Conservation (phyloP, 805 yeast genomes). For the Sugiyamaella valdiviana region DNA sequence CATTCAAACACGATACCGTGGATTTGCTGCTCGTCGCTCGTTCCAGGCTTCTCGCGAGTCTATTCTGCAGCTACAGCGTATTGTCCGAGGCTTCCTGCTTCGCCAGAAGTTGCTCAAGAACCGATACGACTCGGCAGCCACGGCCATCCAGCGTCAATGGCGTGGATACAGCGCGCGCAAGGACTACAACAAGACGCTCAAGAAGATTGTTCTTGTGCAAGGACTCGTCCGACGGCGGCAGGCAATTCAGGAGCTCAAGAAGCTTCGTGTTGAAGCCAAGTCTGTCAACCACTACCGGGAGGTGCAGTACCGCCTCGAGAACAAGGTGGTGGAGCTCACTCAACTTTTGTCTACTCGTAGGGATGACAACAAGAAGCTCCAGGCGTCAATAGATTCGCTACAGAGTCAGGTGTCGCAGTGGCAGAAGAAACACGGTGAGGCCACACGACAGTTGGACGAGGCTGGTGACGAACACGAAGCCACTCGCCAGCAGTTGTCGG, state of each 20-base stretch:
- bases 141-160: conserved; percentile 62
- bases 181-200: conserved; percentile 40
- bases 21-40: conserved; percentile 40
- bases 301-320: conserved; percentile 87
- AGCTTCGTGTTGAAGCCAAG: conserved; percentile 79
- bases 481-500: conserved; percentile 14
- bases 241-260: conserved; percentile 60
- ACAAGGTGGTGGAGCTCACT: conserved; percentile 94
- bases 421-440: conserved; percentile 26
- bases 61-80: conserved; percentile 52
- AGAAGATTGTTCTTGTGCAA: conserved; percentile 67
- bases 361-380: conserved; percentile 71
- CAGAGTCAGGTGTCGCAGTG: conserved; percentile 27
- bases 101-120: conserved; percentile 47
- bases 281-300: conserved; percentile 86
- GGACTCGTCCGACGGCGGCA: conserved; percentile 66
- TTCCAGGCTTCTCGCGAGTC: conserved; percentile 49
- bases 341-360: conserved; percentile 73
- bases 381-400: conserved; percentile 47
- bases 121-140: conserved; percentile 58
- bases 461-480: conserved; percentile 27
- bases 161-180: conserved; percentile 64
- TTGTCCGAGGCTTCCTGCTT: conserved; percentile 43
- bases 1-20: conserved; percentile 59
- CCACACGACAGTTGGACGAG: conserved; percentile 22